Evolutionary conservation across 352 stramenopile genomes (phyloP), one percentile per base, ranked within the genome.

Genomic region (Thraustochytrium sp.): DNA sequence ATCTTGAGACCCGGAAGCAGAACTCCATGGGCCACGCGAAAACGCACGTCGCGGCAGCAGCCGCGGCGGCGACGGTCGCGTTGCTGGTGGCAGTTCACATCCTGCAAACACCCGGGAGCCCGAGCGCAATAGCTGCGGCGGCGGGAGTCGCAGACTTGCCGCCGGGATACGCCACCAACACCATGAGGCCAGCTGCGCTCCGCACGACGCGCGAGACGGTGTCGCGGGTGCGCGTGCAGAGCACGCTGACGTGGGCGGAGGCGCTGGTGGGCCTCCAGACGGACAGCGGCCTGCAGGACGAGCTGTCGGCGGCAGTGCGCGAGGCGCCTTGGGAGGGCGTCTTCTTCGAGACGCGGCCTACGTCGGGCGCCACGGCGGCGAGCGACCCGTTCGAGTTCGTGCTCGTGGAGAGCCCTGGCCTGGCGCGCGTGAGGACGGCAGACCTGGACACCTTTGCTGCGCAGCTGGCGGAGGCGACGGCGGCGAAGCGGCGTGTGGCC

Each of bases 261-360:
- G 51, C 51, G 51, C 51, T 59, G 16, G 9, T 34, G 51, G 59
- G 26, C 36, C 42, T 72, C 26, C 59, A 29, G 2, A 9, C 0
- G 26, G 59, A 80, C 44, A 31, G 11, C 5, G 42, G 23, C 23
- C 63, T 80, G 2, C 53, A 42, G 29, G 31, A 61, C n/a, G 18
- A 16, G 21, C 31, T 53, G 42, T 80, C 68, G 9, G 26, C 26
- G n/a, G 76, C 21, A 42, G 53, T 61, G 34, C 68, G 34, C 9
- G 48, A 61, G 53, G 68, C 48, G 18, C 68, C 68, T 1, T 80
- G 31, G 68, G 68, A 64, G 26, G 40, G n/a, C 13, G n/a, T 61
- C 23, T 80, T 72, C 59, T 72, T 72, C 40, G 59, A 72, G 26
- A 72, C 59, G 9, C 16, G 40, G 31, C 59, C 59, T 55, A 72